These are phyloP conservation scores for Neospermospora avenae DNA, from an alignment of 2,329 filamentous ascomycete genomes.

Conservation along the genomic window DNA sequence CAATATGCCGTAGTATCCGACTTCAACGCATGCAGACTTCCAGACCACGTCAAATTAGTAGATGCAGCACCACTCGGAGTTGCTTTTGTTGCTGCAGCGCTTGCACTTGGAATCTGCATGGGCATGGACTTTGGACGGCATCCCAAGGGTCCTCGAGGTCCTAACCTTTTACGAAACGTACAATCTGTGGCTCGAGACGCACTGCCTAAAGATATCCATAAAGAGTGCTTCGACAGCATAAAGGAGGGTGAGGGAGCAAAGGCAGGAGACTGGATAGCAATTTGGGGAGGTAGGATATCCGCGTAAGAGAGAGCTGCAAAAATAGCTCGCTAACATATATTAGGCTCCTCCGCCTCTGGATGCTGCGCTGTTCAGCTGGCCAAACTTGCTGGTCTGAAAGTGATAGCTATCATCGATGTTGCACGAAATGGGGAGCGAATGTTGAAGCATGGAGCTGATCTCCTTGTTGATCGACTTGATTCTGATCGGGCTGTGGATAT, in stretches of 20 bases:
- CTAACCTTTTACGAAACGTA: slow-evolving; percentile 55
- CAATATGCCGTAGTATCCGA: slow-evolving; percentile 50
- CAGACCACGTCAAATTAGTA: slow-evolving; percentile 18
- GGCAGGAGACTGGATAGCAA: slow-evolving; percentile 64
- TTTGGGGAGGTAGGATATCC: slow-evolving; percentile 62
- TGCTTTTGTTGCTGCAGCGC: slow-evolving; percentile 55
- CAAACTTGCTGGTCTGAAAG: slow-evolving; percentile 60
- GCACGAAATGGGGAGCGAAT: slow-evolving; percentile 62
- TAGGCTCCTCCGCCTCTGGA: slow-evolving; percentile 66
- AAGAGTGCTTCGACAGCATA: slow-evolving; percentile 60
- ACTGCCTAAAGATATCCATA: slow-evolving; percentile 58
- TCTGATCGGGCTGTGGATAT: slow-evolving; percentile 62
- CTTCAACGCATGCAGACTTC: slow-evolving; percentile 32
- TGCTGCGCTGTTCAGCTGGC: slow-evolving; percentile 66
- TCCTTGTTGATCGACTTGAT: slow-evolving; percentile 67
- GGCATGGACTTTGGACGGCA: slow-evolving; percentile 59
- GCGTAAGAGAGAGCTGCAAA: neutral
- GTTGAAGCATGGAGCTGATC: slow-evolving; percentile 50
- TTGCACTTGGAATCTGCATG: slow-evolving; percentile 66
- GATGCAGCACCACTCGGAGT: slow-evolving; percentile 33
- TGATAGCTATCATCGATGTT: slow-evolving; percentile 64
- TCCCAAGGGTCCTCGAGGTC: slow-evolving; percentile 44
- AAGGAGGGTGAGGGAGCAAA: slow-evolving; percentile 49
- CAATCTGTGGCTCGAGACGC: slow-evolving; percentile 42
- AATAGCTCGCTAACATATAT: neutral